Conservation (phyloP, 2,329 filamentous ascomycete species). For the Paecilomyces fulvus region DNA sequence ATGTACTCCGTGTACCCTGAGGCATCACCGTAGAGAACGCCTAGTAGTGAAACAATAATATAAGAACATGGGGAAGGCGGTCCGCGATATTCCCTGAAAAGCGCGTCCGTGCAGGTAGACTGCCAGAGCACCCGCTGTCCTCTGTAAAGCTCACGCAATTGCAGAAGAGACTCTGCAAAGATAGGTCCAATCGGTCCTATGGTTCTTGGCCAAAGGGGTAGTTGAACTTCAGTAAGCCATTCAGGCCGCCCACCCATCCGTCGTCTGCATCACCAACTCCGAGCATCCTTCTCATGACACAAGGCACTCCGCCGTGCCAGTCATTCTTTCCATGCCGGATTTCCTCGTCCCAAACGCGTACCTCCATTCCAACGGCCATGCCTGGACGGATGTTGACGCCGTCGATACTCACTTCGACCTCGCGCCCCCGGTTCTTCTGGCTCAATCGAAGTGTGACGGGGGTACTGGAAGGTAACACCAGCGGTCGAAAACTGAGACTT, state of each 20-base stretch:
- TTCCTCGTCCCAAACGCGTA: slow-evolving; percentile 79
- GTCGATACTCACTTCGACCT: slow-evolving; percentile 72
- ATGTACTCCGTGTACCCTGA: too few relatives aligned
- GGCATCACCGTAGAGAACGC: too few relatives aligned
- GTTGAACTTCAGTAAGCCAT: slow-evolving; percentile 92
- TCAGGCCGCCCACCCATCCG: slow-evolving; percentile 92
- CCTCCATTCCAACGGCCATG: slow-evolving; percentile 69
- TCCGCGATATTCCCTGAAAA: too few relatives aligned
- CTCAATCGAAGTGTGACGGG: slow-evolving; percentile 75
- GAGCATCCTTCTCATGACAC: slow-evolving; percentile 63
- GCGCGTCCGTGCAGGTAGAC: too few relatives aligned
- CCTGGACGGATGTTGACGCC: slow-evolving; percentile 58
- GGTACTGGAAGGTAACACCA: slow-evolving; percentile 80
- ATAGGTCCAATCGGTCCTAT: slow-evolving; percentile 4
- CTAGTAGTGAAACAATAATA: too few relatives aligned
- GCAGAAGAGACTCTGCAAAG: not conserved
- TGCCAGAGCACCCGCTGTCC: too few relatives aligned
- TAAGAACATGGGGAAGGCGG: too few relatives aligned
- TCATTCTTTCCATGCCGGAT: slow-evolving; percentile 48
- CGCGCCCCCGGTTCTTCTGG: slow-evolving; percentile 66
- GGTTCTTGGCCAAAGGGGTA: slow-evolving; percentile 75
- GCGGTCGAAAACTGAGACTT: slow-evolving; percentile 81
- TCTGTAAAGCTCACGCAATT: not conserved
- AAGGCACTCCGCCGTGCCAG: slow-evolving; percentile 77
- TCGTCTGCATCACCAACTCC: slow-evolving; percentile 57